These are phyloP conservation scores for Aspergillus nomiae DNA, from an alignment of 2,329 filamentous ascomycete genomes.

Conservation along the genomic window DNA sequence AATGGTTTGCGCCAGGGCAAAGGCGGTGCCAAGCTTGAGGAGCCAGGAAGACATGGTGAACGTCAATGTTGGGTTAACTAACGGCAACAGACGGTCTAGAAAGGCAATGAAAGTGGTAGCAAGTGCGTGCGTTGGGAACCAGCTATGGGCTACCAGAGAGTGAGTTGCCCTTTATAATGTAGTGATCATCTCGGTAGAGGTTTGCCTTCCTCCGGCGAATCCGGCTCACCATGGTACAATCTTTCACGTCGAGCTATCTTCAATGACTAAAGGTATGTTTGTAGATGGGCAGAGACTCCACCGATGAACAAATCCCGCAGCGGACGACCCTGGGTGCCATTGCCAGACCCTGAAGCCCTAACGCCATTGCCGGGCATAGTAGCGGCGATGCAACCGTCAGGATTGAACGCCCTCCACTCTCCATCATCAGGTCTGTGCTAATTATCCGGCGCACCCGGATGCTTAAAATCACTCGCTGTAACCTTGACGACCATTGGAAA, in stretches of 20 bases:
- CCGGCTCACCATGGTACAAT: not conserved
- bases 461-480: too few species aligned
- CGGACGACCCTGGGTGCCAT: too few species aligned
- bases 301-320: too few species aligned
- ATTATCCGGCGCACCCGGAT: too few species aligned
- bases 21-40: slow-evolving; percentile 15
- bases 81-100: not conserved
- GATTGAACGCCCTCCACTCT: too few species aligned
- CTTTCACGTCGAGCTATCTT: not conserved
- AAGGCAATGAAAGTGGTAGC: not conserved
- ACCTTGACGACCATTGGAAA: too few species aligned
- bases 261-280: not conserved
- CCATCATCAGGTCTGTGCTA: too few species aligned
- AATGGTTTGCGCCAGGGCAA: slow-evolving; percentile 17
- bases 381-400: too few species aligned
- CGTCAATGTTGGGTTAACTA: not conserved
- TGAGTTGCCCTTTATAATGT: not conserved
- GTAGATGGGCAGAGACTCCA: too few species aligned
- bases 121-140: too few species aligned
- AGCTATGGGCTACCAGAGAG: not conserved
- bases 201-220: not conserved
- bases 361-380: too few species aligned
- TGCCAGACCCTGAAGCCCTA: too few species aligned
- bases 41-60: slow-evolving; percentile 14
- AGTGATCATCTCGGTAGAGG: not conserved